Evolutionary conservation across 2,329 filamentous ascomycete species (phyloP).

Genomic region (Chaetomium sp.): DNA sequence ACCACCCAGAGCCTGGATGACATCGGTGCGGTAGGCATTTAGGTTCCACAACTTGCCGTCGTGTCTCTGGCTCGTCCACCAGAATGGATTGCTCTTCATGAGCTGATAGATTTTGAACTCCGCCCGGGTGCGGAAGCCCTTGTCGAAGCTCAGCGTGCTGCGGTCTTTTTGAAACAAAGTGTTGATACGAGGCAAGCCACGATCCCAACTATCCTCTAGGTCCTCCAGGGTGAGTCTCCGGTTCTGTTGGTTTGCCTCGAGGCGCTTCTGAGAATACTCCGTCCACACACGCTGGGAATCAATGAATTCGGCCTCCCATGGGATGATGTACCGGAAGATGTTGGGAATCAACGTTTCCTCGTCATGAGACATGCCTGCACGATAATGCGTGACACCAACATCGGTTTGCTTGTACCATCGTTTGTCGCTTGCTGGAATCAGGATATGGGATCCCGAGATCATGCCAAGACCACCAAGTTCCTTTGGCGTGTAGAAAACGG

Average conservation of each 20-base stretch:
- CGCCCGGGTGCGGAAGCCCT: conserved; percentile 91
- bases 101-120: conserved; percentile 99
- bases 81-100: conserved; percentile 99
- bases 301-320: conserved; percentile 98
- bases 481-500: conserved; percentile 98
- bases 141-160: conserved; percentile 96
- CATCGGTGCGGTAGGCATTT: conserved; percentile 93
- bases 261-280: conserved; percentile 95
- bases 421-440: conserved; percentile 97
- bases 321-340: conserved; percentile 98
- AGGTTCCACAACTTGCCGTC: conserved; percentile 98
- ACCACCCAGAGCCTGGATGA: conserved; percentile 93
- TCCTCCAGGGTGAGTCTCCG: conserved; percentile 92
- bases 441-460: conserved; percentile 97
- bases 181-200: conserved; percentile 95
- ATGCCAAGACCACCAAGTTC: conserved; percentile 95
- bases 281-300: conserved; percentile 99
- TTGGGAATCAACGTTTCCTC: conserved; percentile 98
- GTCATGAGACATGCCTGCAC: conserved; percentile 96
- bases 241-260: conserved; percentile 97
- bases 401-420: conserved; percentile 98
- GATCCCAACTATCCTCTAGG: conserved; percentile 97
- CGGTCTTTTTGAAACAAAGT: conserved; percentile 98
- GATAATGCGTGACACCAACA: conserved; percentile 93
- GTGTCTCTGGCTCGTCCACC: conserved; percentile 97